phyloP scores from a whole-genome alignment of 106 monocot species.

The Dioscorea zingiberensis region DNA sequence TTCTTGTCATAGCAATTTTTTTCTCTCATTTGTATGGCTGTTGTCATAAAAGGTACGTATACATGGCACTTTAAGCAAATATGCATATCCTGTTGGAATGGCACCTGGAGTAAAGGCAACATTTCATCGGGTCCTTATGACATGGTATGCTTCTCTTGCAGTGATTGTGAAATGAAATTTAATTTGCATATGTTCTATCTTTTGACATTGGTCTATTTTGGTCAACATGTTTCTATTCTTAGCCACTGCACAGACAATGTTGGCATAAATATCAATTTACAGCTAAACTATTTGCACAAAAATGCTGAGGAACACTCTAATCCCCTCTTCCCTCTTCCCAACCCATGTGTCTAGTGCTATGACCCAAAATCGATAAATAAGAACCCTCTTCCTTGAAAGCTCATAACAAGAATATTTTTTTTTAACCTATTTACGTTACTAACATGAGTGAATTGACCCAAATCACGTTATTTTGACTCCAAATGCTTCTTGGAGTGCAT shows the following conservation, averaged over 20 bases:
- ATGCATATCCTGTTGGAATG: slow-evolving; percentile 54
- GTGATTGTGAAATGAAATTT: neutral
- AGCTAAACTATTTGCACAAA: neutral
- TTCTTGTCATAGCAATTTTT: neutral
- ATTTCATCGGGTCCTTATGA: slow-evolving; percentile 74
- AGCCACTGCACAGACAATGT: too few relatives aligned
- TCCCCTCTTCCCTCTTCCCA: too few relatives aligned
- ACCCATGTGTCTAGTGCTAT: too few relatives aligned
- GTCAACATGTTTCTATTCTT: neutral
- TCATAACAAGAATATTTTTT: too few relatives aligned
- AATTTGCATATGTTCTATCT: neutral
- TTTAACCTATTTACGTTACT: too few relatives aligned
- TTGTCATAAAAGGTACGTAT: slow-evolving; percentile 46
- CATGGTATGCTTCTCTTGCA: slow-evolving; percentile 23
- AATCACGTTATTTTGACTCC: too few relatives aligned
- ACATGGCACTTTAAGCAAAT: slow-evolving; percentile 35
- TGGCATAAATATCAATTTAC: neutral
- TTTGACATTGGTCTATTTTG: neutral
- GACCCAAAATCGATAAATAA: too few relatives aligned
- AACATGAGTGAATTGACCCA: too few relatives aligned
- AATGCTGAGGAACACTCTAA: too few relatives aligned
- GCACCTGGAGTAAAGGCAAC: slow-evolving; percentile 78
- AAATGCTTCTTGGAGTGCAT: too few relatives aligned
- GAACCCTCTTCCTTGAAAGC: too few relatives aligned
- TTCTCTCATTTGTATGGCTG: slow-evolving; percentile 4